These are phyloP conservation scores for Ramularia collo-cygni DNA, from an alignment of 2,329 filamentous ascomycete species.

Conservation along the genomic window DNA sequence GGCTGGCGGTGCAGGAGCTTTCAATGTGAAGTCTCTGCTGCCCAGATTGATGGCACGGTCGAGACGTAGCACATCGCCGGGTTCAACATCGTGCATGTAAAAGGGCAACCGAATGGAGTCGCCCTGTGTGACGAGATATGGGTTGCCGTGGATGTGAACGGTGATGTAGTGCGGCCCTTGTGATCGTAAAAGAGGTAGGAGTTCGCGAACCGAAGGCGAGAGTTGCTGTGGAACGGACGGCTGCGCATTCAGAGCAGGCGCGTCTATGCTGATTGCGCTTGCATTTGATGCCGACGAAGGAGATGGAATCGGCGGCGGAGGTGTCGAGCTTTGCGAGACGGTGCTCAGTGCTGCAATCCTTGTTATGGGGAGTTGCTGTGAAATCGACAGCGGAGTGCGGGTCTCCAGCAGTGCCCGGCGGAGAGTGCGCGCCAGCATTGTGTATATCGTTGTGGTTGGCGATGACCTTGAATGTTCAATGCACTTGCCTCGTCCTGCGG, in stretches of 20 bases:
- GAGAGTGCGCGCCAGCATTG: slow-evolving; percentile 46
- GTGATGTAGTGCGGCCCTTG: slow-evolving; percentile 74
- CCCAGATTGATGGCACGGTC: slow-evolving; percentile 79
- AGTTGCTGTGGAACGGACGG: slow-evolving; percentile 35
- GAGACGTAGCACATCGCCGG: slow-evolving; percentile 80
- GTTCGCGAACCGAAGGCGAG: slow-evolving; percentile 50
- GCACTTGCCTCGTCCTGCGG: no score
- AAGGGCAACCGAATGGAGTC: slow-evolving; percentile 45
- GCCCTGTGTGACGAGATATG: slow-evolving; percentile 65
- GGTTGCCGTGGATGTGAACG: slow-evolving; percentile 69
- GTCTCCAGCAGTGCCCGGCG: slow-evolving; percentile 59
- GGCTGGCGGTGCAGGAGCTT: slow-evolving; percentile 54
- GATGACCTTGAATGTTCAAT: background rate
- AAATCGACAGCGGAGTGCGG: slow-evolving; percentile 40
- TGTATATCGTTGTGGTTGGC: no score
- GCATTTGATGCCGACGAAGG: background rate
- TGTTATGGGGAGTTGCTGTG: slow-evolving; percentile 46
- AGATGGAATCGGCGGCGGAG: slow-evolving; percentile 1
- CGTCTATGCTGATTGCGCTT: background rate
- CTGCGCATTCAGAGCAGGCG: background rate
- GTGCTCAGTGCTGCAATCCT: slow-evolving; percentile 43
- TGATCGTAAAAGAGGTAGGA: slow-evolving; percentile 64
- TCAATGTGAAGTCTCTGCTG: slow-evolving; percentile 82
- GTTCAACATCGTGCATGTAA: slow-evolving; percentile 44
- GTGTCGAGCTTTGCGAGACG: slow-evolving; percentile 16